These are phyloP conservation scores for Helotiales sp. DNA, from an alignment of 2,329 filamentous ascomycete species.

Conservation along the genomic window DNA sequence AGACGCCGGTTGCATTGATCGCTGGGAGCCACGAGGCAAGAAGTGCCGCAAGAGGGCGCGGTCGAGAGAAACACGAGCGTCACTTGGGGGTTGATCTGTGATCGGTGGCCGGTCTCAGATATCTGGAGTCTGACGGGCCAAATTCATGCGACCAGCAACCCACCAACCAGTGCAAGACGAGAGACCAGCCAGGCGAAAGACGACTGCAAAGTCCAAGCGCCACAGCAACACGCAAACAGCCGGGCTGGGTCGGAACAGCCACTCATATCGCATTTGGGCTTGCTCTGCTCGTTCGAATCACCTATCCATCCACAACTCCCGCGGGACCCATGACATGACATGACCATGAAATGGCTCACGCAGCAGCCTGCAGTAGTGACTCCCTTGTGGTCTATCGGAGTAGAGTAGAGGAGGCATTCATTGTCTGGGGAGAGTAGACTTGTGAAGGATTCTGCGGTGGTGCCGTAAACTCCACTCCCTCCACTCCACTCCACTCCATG, in stretches of 20 bases:
- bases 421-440: constrained; percentile 18
- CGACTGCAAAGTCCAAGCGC: constrained; percentile 22
- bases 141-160: constrained; percentile 32
- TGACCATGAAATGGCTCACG: constrained; percentile 25
- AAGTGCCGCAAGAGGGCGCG: constrained; percentile 22
- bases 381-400: too few relatives aligned
- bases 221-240: constrained; percentile 32
- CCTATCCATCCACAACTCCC: constrained; percentile 11
- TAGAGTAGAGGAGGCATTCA: constrained; percentile 11
- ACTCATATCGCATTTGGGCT: constrained; percentile 23
- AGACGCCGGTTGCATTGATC: constrained; percentile 34
- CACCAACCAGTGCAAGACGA: constrained; percentile 3
- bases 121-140: constrained; percentile 29
- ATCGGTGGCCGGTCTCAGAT: constrained; percentile 32
- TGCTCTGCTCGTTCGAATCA: not conserved
- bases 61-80: constrained; percentile 27
- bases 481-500: constrained; percentile 13
- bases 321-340: constrained; percentile 26
- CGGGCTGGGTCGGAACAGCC: constrained; percentile 10
- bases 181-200: constrained; percentile 9
- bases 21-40: constrained; percentile 34
- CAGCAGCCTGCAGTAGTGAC: constrained; percentile 21
- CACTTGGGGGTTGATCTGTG: constrained; percentile 28
- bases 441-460: constrained; percentile 16
- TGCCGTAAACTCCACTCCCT: too few relatives aligned